These are phyloP conservation scores for Hortiboletus campestris DNA, from an alignment of 768 basidiomycete species.

Conservation along the genomic window DNA sequence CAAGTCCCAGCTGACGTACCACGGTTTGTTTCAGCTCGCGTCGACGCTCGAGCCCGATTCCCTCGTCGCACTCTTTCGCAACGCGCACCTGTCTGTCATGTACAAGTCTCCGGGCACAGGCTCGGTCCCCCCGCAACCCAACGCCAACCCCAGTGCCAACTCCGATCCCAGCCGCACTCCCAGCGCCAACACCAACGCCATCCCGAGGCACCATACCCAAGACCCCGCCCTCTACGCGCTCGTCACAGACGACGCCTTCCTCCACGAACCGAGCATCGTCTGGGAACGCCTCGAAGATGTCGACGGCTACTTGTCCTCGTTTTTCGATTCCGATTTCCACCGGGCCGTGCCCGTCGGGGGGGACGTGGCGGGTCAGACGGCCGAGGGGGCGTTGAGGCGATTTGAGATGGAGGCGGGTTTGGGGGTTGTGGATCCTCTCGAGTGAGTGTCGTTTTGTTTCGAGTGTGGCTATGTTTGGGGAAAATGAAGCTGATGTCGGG, in stretches of 20 bases:
- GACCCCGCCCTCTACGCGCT: constrained; percentile 68
- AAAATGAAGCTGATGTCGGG: too few species aligned
- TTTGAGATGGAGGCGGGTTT: constrained; percentile 45
- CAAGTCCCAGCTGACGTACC: constrained; percentile 82
- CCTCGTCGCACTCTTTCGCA: constrained; percentile 87
- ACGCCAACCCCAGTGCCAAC: not conserved
- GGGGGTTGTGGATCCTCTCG: constrained; percentile 46
- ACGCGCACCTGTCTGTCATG: constrained; percentile 85
- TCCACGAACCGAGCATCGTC: constrained; percentile 72
- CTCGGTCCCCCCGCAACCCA: not conserved
- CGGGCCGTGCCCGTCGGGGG: constrained; percentile 69
- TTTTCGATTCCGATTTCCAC: constrained; percentile 72
- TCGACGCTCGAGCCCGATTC: constrained; percentile 44
- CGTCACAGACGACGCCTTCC: constrained; percentile 82
- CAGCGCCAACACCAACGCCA: not conserved
- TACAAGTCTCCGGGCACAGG: constrained; percentile 49
- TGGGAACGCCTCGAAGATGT: constrained; percentile 93
- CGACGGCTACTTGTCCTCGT: constrained; percentile 73
- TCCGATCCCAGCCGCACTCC: not conserved
- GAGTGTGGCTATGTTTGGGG: not conserved
- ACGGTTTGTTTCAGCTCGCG: constrained; percentile 81
- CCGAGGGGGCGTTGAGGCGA: constrained; percentile 55
- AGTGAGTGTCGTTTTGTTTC: constrained; percentile 46
- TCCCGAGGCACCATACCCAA: constrained; percentile 7
- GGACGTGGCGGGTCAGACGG: constrained; percentile 74